These are phyloP conservation scores for Azolla pinnata DNA, from an alignment of 75 land plant species.

Conservation along the genomic window DNA sequence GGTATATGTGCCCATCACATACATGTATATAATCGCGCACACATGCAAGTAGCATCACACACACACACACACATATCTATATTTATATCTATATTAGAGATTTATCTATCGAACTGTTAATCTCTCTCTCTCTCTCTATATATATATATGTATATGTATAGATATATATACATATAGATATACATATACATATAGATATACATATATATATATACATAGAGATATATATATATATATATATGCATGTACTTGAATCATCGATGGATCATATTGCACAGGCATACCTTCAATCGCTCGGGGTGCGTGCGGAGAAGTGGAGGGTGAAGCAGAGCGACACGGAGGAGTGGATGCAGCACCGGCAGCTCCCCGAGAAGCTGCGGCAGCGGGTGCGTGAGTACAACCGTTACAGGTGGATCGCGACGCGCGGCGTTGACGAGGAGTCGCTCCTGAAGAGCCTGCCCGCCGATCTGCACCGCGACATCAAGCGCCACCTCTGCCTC, in stretches of 20 bases:
- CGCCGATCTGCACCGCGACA: conserved; percentile 63
- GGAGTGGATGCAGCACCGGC: conserved; percentile 86
- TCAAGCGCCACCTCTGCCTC: conserved; percentile 71
- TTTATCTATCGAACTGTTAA: too few relatives aligned
- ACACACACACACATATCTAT: neutral
- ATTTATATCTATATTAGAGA: neutral
- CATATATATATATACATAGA: neutral
- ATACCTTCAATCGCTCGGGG: conserved; percentile 67
- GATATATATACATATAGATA: too few relatives aligned
- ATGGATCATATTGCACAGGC: conserved; percentile 35
- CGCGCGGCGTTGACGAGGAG: conserved; percentile 76
- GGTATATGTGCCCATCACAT: neutral
- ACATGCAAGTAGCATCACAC: neutral
- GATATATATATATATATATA: neutral
- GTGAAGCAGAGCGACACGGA: conserved; percentile 68
- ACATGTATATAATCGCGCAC: neutral
- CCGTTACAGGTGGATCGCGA: conserved; percentile 75
- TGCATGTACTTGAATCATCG: too few relatives aligned
- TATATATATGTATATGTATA: neutral
- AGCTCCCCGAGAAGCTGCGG: conserved; percentile 56
- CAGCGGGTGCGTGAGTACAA: conserved; percentile 54
- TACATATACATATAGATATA: neutral
- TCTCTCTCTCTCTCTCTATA: too few relatives aligned
- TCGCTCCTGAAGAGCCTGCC: conserved; percentile 50
- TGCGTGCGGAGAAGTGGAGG: conserved; percentile 75